Base-by-base conservation (phyloP, 805 yeast genomes). In the Priceomyces haplophilus region DNA sequence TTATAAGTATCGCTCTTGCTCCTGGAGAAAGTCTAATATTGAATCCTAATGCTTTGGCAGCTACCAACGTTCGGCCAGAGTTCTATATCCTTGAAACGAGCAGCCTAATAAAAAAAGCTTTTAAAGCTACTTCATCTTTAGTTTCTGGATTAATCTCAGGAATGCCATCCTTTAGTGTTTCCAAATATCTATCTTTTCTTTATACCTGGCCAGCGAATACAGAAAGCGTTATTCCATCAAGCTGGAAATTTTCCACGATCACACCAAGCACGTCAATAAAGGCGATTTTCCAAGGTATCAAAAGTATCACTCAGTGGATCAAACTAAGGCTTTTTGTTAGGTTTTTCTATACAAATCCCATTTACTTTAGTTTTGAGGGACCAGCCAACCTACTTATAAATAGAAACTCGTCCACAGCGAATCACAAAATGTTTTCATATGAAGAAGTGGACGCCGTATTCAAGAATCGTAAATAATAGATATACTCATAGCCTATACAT, bases 21-120 rank as follows among this genome's bases (percentile, higher is more conserved):
- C 54, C 58, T n/a, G 58, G 54, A 15, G 81, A 76, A 50, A 50
- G 59, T 12, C 49, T 75, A 10, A 54, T 60, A 30, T 56, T 74
- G 4, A 65, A 60, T 41, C 72, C 78, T 5, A 56, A 59, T 17
- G 54, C 69, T 16, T 52, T 76, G 25, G 53, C 75, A 3, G 80
- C 76, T 3, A 59, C 61, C 37, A 43, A 34, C 34, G 37, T 10
- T 1, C 35, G 35, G 13, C 35, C 35, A 32, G 35, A 16, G 19
- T 32, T 32, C 12, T n/a, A 32, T 11, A 32, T 32, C 15, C 15
- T 32, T 11, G 16, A 32, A 32, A 32, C 35, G 12, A 30, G 17
- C 6, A 15, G 10, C 33, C 17, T 10, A 7, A 13, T 30, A 7
- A n/a, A 15, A 10, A 30, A 13, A 30, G 12, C 12, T 7, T 30